phyloP scores from a whole-genome alignment of 2,329 filamentous ascomycete species.

The Coniochaeta ligniaria region DNA sequence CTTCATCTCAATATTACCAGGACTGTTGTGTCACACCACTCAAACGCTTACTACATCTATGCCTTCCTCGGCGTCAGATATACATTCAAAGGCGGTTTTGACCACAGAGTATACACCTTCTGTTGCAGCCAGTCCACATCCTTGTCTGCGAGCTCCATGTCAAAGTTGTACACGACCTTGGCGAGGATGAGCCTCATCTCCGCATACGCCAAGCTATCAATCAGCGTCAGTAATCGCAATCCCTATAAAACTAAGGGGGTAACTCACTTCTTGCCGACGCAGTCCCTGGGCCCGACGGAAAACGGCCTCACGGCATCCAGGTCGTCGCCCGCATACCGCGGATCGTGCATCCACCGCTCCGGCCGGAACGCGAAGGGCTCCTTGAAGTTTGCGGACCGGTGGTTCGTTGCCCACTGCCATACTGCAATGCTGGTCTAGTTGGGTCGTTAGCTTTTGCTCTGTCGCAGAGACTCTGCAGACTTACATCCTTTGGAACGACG shows the following conservation, averaged over 20 bases:
- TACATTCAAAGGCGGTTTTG: constrained; percentile 21
- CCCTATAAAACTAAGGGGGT: not conserved
- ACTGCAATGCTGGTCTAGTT: constrained; percentile 28
- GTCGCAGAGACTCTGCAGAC: not conserved
- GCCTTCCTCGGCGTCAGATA: constrained; percentile 14
- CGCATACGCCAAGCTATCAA: constrained; percentile 23
- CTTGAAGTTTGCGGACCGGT: constrained; percentile 17
- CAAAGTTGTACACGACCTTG: constrained; percentile 26
- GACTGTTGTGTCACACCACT: too few relatives aligned
- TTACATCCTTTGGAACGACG: constrained; percentile 17
- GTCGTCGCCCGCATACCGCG: constrained; percentile 3
- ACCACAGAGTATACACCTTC: constrained; percentile 21
- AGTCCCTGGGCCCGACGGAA: constrained; percentile 4
- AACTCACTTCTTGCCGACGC: constrained; percentile 5
- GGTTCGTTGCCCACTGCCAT: constrained; percentile 9
- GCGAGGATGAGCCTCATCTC: constrained; percentile 29
- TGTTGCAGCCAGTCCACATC: constrained; percentile 20
- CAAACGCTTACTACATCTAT: not conserved
- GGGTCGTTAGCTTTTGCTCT: not conserved
- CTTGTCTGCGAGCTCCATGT: constrained; percentile 19
- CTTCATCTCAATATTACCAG: too few relatives aligned
- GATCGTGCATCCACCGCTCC: constrained; percentile 21
- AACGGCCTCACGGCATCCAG: constrained; percentile 5
- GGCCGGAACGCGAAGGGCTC: constrained; percentile 18
- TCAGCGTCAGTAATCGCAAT: not conserved